phyloP scores from a whole-genome alignment of 257 asterid genomes.

The Phtheirospermum japonicum region DNA sequence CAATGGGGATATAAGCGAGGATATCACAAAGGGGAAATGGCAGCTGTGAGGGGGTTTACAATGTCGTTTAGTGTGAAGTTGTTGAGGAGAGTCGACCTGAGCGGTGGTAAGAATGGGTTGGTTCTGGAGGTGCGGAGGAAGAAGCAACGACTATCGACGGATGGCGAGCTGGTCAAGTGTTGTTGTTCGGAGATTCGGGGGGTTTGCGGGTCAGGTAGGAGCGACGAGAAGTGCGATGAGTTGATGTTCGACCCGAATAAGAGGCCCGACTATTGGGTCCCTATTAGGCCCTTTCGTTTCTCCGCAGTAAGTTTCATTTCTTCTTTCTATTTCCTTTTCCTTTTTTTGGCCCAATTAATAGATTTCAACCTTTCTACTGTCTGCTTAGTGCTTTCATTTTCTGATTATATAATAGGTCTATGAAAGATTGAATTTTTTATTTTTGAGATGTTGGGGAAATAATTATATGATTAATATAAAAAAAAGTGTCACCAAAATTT shows the following conservation, averaged over 20 bases:
- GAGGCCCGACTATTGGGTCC: conserved; percentile 36
- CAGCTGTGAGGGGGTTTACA: conserved; percentile 56
- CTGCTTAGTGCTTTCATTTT: conserved; percentile 3
- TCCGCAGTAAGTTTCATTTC: conserved; percentile 41
- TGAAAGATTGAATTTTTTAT: background rate
- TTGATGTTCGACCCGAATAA: conserved; percentile 42
- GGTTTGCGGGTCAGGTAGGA: conserved; percentile 41
- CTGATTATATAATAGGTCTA: background rate
- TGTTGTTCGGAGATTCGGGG: conserved; percentile 55
- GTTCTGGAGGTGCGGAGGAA: conserved; percentile 42
- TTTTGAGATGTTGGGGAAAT: background rate
- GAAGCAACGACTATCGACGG: conserved; percentile 44
- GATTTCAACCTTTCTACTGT: background rate
- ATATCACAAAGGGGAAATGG: conserved; percentile 30
- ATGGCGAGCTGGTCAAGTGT: conserved; percentile 36
- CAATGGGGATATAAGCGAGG: background rate
- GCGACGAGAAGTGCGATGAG: conserved; percentile 52
- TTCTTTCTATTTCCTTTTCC: background rate
- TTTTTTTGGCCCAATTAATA: background rate
- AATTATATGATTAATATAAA: too few relatives aligned
- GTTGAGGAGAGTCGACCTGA: conserved; percentile 32
- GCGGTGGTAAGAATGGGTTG: conserved; percentile 28
- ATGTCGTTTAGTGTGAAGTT: conserved; percentile 40
- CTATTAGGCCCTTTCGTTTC: conserved; percentile 63
- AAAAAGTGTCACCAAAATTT: too few relatives aligned